phyloP scores from a whole-genome alignment of 2,329 filamentous ascomycete genomes.

The Xylaria sp. region DNA sequence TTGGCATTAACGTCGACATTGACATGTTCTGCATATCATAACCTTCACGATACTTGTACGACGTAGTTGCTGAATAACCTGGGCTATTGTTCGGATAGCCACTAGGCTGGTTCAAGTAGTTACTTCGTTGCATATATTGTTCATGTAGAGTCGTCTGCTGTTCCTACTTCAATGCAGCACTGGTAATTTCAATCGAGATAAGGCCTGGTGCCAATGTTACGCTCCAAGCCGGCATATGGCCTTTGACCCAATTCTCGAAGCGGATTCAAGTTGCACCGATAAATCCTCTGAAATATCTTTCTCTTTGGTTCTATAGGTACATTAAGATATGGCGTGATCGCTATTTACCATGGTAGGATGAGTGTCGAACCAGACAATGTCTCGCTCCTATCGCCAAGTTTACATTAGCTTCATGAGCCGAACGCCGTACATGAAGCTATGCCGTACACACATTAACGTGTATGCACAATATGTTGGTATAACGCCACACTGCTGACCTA shows the following conservation, averaged over 20 bases:
- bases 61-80: not conserved
- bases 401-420: not conserved
- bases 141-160: not conserved
- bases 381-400: not conserved
- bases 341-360: not conserved
- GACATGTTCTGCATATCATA: not conserved
- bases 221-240: not conserved
- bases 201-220: not conserved
- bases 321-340: not conserved
- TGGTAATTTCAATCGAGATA: not conserved
- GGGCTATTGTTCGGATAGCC: not conserved
- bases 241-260: not conserved
- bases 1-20: not conserved
- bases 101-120: not conserved
- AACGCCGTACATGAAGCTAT: not conserved
- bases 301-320: not conserved
- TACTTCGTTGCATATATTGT: not conserved
- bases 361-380: not conserved
- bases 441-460: slow-evolving; percentile 1
- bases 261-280: no score
- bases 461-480: not conserved
- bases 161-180: not conserved
- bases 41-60: not conserved
- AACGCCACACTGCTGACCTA: slow-evolving; percentile 14
- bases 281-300: not conserved